phyloP scores from a whole-genome alignment of 257 asterid species.

The Plectranthus barbatus region DNA sequence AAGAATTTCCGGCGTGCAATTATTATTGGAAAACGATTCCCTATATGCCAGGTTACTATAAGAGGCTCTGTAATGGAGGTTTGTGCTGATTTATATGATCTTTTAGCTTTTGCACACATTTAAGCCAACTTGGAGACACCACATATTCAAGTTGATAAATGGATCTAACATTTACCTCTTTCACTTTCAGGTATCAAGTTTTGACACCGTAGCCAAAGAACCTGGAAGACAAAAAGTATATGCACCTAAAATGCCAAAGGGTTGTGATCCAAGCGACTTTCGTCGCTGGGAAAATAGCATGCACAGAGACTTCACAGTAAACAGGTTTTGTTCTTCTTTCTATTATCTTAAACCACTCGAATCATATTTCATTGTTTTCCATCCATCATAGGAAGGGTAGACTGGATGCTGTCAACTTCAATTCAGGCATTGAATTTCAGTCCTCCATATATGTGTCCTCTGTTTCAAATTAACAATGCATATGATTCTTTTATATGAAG shows the following conservation, averaged over 20 bases:
- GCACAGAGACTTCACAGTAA: conserved; percentile 86
- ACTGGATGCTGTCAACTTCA: conserved; percentile 6
- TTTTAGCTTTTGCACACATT: conserved; percentile 3
- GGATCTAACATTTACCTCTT: background rate
- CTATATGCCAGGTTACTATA: conserved; percentile 61
- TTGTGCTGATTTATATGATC: conserved; percentile 22
- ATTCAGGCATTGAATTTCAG: conserved; percentile 1
- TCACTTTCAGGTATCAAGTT: conserved; percentile 69
- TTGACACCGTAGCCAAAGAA: conserved; percentile 48
- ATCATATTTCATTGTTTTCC: conserved; percentile 7
- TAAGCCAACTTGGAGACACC: background rate
- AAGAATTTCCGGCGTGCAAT: conserved; percentile 34
- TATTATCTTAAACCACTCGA: background rate
- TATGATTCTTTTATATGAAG: background rate
- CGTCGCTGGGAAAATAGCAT: conserved; percentile 63
- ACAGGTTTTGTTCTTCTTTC: conserved; percentile 46
- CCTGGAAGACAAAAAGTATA: conserved; percentile 14
- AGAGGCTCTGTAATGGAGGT: conserved; percentile 72
- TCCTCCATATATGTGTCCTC: background rate
- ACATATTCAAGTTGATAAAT: background rate
- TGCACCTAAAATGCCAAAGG: conserved; percentile 32
- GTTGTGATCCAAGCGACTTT: conserved; percentile 44
- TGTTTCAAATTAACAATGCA: background rate
- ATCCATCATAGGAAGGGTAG: conserved; percentile 4
- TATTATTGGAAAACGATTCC: conserved; percentile 72